Conservation (phyloP, 495 filamentous ascomycete genomes). For the Lepidopterella palustris region DNA sequence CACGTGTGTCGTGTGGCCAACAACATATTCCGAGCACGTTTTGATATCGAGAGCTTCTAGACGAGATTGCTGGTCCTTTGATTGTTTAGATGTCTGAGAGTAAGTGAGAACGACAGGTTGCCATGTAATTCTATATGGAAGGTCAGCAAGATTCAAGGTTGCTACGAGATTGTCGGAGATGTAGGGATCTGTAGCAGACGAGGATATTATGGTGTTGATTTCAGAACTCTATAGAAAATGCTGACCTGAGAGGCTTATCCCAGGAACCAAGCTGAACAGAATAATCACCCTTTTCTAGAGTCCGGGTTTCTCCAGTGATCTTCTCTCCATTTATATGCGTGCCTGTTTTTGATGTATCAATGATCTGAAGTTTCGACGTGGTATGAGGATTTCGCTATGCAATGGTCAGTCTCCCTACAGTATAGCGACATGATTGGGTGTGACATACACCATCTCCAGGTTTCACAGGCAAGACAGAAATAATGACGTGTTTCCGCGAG, state of each 20-base stretch:
- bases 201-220: constrained; percentile 3
- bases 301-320: constrained; percentile 48
- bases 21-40: constrained; percentile 62
- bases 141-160: constrained; percentile 6
- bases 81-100: constrained; percentile 58
- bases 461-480: constrained; percentile 60
- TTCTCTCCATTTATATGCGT: constrained; percentile 68
- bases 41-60: constrained; percentile 71
- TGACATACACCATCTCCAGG: constrained; percentile 60
- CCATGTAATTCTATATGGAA: constrained; percentile 63
- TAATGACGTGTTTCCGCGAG: constrained; percentile 82
- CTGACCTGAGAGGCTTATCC: constrained; percentile 47
- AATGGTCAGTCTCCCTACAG: not conserved
- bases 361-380: constrained; percentile 57
- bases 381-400: constrained; percentile 50
- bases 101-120: constrained; percentile 72
- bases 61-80: constrained; percentile 1
- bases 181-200: too few relatives aligned
- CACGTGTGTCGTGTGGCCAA: constrained; percentile 72
- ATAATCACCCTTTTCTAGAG: constrained; percentile 52
- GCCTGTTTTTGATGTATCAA: constrained; percentile 63
- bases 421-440: not conserved
- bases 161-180: too few relatives aligned
- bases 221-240: not conserved
- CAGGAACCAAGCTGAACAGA: constrained; percentile 61